A percentile compares a stretch with the other conserved stretches of the same genome.
phyloP scores from a whole-genome alignment of 2,329 filamentous ascomycete species.

The Calonectria fujianensis region DNA sequence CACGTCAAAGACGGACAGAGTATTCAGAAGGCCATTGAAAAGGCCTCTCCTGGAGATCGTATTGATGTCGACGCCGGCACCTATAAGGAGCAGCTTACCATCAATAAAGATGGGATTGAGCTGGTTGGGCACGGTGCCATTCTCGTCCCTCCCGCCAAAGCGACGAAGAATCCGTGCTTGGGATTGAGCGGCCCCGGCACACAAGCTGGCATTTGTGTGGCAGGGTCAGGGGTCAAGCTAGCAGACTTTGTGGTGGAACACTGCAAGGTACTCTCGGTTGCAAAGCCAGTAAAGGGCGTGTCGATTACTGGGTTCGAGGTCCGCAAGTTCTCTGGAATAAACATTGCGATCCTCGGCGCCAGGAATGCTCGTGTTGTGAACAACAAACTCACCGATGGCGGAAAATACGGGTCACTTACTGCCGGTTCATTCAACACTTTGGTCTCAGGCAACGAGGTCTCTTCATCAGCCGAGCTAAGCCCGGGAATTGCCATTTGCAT shows the following conservation, averaged over 20 bases:
- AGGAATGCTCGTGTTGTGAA: constrained; percentile 50
- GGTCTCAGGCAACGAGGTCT: constrained; percentile 55
- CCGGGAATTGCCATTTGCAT: constrained; percentile 60
- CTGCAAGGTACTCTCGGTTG: constrained; percentile 54
- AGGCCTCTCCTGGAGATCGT: constrained; percentile 54
- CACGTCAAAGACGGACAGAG: constrained; percentile 47
- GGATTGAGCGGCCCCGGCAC: constrained; percentile 54
- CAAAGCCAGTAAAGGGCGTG: constrained; percentile 55
- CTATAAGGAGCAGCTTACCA: constrained; percentile 60
- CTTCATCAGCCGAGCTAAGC: constrained; percentile 34
- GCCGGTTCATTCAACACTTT: constrained; percentile 58
- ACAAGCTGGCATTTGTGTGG: constrained; percentile 60
- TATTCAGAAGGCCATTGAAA: constrained; percentile 58
- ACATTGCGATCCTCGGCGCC: constrained; percentile 60
- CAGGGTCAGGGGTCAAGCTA: constrained; percentile 54
- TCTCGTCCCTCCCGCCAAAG: constrained; percentile 51
- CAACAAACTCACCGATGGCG: constrained; percentile 56
- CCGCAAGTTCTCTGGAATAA: constrained; percentile 58
- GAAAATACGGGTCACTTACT: constrained; percentile 60
- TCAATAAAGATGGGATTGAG: constrained; percentile 58
- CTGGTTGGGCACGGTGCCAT: constrained; percentile 56
- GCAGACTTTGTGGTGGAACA: constrained; percentile 56
- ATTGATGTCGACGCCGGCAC: constrained; percentile 59
- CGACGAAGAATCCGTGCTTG: constrained; percentile 56
- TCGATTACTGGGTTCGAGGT: constrained; percentile 59